Conservation (phyloP, 768 basidiomycete species). For the Pisolithus albus region DNA sequence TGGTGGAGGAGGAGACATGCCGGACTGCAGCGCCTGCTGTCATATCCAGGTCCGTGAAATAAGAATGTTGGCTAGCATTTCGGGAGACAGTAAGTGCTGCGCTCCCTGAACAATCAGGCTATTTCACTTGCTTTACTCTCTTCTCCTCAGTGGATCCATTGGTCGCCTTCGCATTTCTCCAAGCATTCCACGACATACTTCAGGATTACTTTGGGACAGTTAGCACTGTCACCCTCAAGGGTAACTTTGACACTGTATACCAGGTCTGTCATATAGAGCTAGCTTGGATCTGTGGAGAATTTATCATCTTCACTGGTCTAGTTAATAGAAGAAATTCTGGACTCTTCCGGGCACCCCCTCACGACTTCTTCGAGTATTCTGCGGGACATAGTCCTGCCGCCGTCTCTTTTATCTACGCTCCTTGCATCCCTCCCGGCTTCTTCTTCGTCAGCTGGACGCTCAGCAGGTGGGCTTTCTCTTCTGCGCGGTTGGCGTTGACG, state of each 20-base stretch:
- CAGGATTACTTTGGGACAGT: constrained; percentile 85
- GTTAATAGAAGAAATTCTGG: constrained; percentile 94
- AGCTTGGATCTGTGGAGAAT: too few relatives aligned
- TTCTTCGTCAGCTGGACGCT: constrained; percentile 21
- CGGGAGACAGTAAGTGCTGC: constrained; percentile 70
- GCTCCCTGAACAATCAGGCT: too few relatives aligned
- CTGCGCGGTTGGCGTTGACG: background rate
- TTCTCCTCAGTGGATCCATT: constrained; percentile 68
- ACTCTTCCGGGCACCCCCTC: constrained; percentile 85
- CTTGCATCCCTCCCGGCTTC: constrained; percentile 33
- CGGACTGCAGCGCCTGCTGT: constrained; percentile 65
- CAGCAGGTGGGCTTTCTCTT: constrained; percentile 16
- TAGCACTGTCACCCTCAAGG: constrained; percentile 70
- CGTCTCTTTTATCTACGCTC: constrained; percentile 75
- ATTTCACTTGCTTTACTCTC: background rate
- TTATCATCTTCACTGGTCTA: constrained; percentile 21
- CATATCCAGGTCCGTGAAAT: constrained; percentile 74
- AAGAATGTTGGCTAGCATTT: constrained; percentile 72
- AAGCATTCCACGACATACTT: constrained; percentile 78
- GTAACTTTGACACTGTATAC: constrained; percentile 94
- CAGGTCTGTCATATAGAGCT: constrained; percentile 46
- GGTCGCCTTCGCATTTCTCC: constrained; percentile 83
- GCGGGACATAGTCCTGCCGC: constrained; percentile 89
- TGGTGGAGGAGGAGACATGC: constrained; percentile 32
- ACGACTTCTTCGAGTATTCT: constrained; percentile 88